Conservation (phyloP, 805 yeast genomes). For the Clavispora santaluciae region DNA sequence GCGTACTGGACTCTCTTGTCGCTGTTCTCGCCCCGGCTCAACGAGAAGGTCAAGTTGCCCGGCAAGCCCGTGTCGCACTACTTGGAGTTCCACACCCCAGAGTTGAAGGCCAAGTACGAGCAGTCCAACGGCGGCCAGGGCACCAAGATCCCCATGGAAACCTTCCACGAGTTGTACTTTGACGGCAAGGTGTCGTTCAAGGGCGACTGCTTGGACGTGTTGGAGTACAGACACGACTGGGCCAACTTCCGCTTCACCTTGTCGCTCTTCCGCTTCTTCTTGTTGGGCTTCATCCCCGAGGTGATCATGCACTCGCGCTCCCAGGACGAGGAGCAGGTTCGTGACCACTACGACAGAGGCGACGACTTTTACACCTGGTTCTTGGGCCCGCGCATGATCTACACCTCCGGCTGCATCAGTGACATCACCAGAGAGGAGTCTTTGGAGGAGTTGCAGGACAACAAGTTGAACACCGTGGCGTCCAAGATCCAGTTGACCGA, state of each 20-base stretch:
- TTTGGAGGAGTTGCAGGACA: constrained; percentile 79
- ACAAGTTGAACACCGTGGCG: constrained; percentile 81
- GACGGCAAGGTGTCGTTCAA: constrained; percentile 79
- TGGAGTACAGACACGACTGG: constrained; percentile 93
- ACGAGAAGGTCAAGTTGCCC: constrained; percentile 72
- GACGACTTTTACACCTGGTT: constrained; percentile 94
- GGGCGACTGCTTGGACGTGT: constrained; percentile 78
- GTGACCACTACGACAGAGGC: constrained; percentile 94
- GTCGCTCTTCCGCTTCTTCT: constrained; percentile 71
- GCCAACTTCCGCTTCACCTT: constrained; percentile 74
- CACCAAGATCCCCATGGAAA: constrained; percentile 84
- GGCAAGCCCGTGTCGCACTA: constrained; percentile 74
- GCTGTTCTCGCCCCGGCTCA: constrained; percentile 73
- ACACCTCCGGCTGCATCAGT: constrained; percentile 79
- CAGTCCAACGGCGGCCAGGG: constrained; percentile 50
- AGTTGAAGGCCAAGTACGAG: constrained; percentile 58
- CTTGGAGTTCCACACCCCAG: constrained; percentile 75
- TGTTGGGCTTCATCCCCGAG: constrained; percentile 88
- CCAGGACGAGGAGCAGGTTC: constrained; percentile 94
- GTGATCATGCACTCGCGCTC: constrained; percentile 87
- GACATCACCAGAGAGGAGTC: constrained; percentile 71
- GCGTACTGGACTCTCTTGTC: constrained; percentile 80
- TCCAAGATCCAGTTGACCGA: constrained; percentile 71
- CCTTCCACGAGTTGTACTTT: constrained; percentile 84
- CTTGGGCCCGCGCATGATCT: constrained; percentile 90